A percentile compares a stretch with the other conserved stretches of the same genome.
phyloP scores from a whole-genome alignment of 2,329 filamentous ascomycete genomes.

The Talaromyces islandicus region DNA sequence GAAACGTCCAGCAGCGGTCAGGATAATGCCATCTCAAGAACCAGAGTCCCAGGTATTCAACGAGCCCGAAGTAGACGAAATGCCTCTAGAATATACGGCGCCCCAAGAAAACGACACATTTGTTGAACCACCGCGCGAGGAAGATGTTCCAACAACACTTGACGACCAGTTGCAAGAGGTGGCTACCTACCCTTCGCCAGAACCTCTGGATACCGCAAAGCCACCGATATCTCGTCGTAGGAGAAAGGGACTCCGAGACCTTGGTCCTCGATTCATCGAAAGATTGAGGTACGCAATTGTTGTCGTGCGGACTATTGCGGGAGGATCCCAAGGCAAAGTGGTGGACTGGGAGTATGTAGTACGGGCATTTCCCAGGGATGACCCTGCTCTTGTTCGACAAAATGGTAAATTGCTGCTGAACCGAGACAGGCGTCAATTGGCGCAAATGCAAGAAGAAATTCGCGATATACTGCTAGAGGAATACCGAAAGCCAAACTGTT shows the following conservation, averaged over 20 bases:
- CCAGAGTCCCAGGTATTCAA: not conserved
- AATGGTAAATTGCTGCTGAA: slow-evolving; percentile 32
- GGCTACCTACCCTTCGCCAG: not conserved
- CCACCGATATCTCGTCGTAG: slow-evolving; percentile 9
- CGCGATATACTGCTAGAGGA: slow-evolving; percentile 41
- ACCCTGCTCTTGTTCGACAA: slow-evolving; percentile 31
- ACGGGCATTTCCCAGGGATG: slow-evolving; percentile 35
- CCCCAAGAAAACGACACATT: not conserved
- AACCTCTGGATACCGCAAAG: not conserved
- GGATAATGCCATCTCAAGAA: not conserved
- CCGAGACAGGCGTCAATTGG: slow-evolving; percentile 34
- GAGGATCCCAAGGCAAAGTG: slow-evolving; percentile 35
- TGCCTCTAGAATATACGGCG: not conserved
- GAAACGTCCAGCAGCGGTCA: slow-evolving; percentile 5
- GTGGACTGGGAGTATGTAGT: slow-evolving; percentile 43
- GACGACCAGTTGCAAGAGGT: not conserved
- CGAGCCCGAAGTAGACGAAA: not conserved
- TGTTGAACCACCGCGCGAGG: not conserved
- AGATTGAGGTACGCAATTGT: slow-evolving; percentile 38
- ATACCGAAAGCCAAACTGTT: slow-evolving; percentile 31
- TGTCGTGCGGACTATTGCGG: slow-evolving; percentile 39
- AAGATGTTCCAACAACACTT: not conserved
- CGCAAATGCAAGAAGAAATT: slow-evolving; percentile 42
- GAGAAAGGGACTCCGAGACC: slow-evolving; percentile 18
- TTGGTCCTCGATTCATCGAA: slow-evolving; percentile 24